Conservation (phyloP, 495 filamentous ascomycete species). For the Cudoniella acicularis region DNA sequence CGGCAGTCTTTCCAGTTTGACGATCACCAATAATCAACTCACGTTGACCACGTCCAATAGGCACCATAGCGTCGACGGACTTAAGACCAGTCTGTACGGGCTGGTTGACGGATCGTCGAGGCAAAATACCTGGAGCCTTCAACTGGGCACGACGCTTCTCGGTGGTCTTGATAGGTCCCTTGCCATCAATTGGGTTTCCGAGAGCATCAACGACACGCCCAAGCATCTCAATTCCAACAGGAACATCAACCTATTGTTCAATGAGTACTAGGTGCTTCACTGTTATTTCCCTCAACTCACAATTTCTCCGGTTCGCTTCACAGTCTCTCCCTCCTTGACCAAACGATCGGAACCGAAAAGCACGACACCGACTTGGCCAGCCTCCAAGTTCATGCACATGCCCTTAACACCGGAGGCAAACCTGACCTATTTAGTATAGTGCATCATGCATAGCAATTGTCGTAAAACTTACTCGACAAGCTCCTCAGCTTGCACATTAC, state of each 20-base stretch:
- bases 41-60: constrained; percentile 99
- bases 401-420: constrained; percentile 99
- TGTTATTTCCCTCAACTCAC: constrained; percentile 51
- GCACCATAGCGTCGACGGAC: constrained; percentile 99
- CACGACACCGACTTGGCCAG: constrained; percentile 99
- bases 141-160: constrained; percentile 95
- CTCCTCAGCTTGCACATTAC: constrained; percentile 99
- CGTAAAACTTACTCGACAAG: constrained; percentile 87
- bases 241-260: constrained; percentile 79
- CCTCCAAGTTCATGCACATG: constrained; percentile 99
- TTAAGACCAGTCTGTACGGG: constrained; percentile 99
- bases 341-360: constrained; percentile 99
- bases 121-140: constrained; percentile 98
- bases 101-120: constrained; percentile 94
- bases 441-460: neutral
- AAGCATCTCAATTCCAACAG: constrained; percentile 86
- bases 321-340: constrained; percentile 98
- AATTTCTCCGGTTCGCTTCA: constrained; percentile 99
- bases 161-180: constrained; percentile 88
- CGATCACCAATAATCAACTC: constrained; percentile 99
- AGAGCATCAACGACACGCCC: constrained; percentile 98
- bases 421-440: constrained; percentile 44
- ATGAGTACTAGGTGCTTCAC: constrained; percentile 15
- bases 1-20: constrained; percentile 99
- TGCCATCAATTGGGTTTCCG: constrained; percentile 98